Evolutionary conservation across 176 grass and related monocot genomes (phyloP), one percentile per base, ranked within the genome.

Genomic region (Zea luxurians): DNA sequence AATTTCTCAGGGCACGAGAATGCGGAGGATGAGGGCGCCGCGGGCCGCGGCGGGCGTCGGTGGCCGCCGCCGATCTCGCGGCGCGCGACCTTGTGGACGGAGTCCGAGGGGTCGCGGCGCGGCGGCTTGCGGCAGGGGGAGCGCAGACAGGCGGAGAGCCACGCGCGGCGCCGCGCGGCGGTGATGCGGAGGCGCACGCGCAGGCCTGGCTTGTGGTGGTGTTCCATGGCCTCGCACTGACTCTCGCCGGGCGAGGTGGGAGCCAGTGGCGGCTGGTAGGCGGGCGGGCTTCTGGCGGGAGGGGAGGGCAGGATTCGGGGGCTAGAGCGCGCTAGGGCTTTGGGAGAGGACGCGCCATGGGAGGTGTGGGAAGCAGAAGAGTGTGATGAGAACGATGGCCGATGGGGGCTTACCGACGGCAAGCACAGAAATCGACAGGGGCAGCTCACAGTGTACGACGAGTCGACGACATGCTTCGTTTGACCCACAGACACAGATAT

Each of bases 11-110:
- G 86, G 61, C 78, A 85, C 21, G 83, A 81, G 73, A 80, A 88
- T 41, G 77, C 16, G n/a, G 82, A 76, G 34, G 81, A 80, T 10
- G 82, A 88, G 13, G 66, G 73, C 18, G 78, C 82, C 41, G 66
- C 78, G 35, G 78, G 82, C 3, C 82, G 82, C 61, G 82, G 72
- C 4, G 78, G 87, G 0, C 82, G 82, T 0, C 87, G 78, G 52
- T 84, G 83, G 5, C 82, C 87, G 37, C 87, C 83, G 67, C 87
- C 87, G 78, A 89, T 89, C 87, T 89, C 87, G 15, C 82, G 87
- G 78, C 82, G 77, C 35, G 82, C 71, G 59, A 84, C 57, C 82
- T 85, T 89, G 61, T 78, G 86, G 45, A 88, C 69, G 69, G 86
- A 79, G 76, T 88, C 81, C 8, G 54, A 54, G 1, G 75, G 80